Evolutionary conservation across 441 rosid species (phyloP), one percentile per base, ranked within the genome.

Genomic region (Manihot esculenta): DNA sequence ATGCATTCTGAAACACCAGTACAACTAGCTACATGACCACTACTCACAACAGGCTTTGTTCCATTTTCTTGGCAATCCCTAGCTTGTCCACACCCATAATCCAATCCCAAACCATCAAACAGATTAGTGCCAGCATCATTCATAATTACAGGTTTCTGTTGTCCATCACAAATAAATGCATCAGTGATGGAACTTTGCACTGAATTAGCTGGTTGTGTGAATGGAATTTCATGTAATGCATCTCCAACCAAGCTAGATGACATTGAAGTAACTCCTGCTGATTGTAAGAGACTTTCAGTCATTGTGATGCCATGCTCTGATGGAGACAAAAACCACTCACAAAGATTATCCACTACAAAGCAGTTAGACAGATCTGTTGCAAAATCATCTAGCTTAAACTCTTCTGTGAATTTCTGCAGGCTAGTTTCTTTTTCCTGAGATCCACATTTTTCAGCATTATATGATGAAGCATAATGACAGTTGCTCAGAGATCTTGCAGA

Each of bases 291-390:
- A 78, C 69, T 55, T 53, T 70, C 66, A 42, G 73, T 67, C 55
- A 70, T 12, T 11, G 76, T 72, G 68, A 80, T 66, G 66, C 74
- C 72, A 10, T 77, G 79, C 68, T 80, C 76, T 44, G 82, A 83
- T 35, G 88, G 78, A 62, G 84, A 82, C 63, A 73, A 73, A 69
- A 88, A 84, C 78, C 84, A 81, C 79, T 85, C 80, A 71, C 83
- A 81, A 21, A 85, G 79, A 80, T 87, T 84, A 65, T 89, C 93
- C 55, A 76, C 41, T 64, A 72, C 61, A 73, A 71, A 77, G 68
- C 84, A 82, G 78, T 74, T 75, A 63, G 89, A 84, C 68, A 82
- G 68, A 73, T 86, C 84, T 21, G 78, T 54, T 9, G 77, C 62
- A 63, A 79, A 80, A 74, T 80, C 87, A 57, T 74, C 78, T 18